These are phyloP conservation scores for Albugo candida DNA, from an alignment of 352 stramenopile genomes.

Conservation along the genomic window DNA sequence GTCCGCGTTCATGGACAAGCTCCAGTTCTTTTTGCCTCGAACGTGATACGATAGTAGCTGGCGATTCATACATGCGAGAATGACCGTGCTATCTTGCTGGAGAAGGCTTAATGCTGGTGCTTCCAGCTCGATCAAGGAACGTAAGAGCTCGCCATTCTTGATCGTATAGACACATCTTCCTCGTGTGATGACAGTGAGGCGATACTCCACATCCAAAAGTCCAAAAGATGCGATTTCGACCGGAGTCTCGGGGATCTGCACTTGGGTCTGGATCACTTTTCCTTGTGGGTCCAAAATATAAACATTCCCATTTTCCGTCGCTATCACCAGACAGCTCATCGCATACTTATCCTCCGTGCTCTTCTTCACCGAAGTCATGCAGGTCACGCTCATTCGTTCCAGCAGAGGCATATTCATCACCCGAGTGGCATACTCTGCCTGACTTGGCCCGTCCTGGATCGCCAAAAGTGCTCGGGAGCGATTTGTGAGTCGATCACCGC, in stretches of 20 bases:
- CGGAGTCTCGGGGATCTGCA: constrained; percentile 43
- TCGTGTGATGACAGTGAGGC: constrained; percentile 69
- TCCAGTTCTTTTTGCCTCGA: constrained; percentile 85
- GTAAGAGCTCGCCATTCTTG: constrained; percentile 79
- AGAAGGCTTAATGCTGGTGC: constrained; percentile 48
- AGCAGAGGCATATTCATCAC: constrained; percentile 62
- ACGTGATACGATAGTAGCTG: constrained; percentile 77
- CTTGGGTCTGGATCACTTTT: constrained; percentile 42
- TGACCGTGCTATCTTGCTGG: constrained; percentile 65
- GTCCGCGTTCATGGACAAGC: constrained; percentile 57
- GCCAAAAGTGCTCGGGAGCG: constrained; percentile 45
- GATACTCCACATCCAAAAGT: constrained; percentile 68
- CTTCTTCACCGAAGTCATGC: constrained; percentile 79
- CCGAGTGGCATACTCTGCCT: constrained; percentile 57
- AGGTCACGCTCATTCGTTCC: constrained; percentile 62
- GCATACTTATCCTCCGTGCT: constrained; percentile 70
- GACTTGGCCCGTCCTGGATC: constrained; percentile 67
- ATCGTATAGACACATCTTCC: constrained; percentile 78
- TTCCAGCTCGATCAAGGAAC: constrained; percentile 77
- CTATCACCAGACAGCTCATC: constrained; percentile 68
- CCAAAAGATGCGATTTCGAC: constrained; percentile 59
- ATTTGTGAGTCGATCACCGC: constrained; percentile 48
- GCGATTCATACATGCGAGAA: constrained; percentile 76
- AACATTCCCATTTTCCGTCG: constrained; percentile 65
- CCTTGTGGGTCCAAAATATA: constrained; percentile 59